Conservation (phyloP, 169 alveolate genomes). For the Hammondia hammondi region DNA sequence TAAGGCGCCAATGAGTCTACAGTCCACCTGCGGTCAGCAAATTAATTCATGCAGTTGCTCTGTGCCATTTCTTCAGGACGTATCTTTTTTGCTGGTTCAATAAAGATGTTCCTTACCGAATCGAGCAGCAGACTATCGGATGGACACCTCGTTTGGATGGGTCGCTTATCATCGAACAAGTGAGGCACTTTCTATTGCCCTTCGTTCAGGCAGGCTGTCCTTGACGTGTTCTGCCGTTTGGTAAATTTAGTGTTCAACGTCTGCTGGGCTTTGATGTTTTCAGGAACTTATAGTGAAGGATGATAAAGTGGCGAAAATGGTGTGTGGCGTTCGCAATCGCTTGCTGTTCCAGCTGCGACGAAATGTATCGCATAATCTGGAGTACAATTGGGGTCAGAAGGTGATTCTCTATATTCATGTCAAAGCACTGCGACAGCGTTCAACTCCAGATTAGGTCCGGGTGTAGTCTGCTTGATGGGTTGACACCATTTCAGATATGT, state of each 20-base stretch:
- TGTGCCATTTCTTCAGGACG: slow-evolving; percentile 46
- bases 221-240: not conserved
- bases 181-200: not conserved
- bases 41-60: not conserved
- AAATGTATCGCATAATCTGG: slow-evolving; percentile 63
- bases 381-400: slow-evolving; percentile 65
- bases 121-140: slow-evolving; percentile 71
- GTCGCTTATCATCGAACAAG: slow-evolving; percentile 68
- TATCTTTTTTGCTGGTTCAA: slow-evolving; percentile 73
- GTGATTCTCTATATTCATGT: slow-evolving; percentile 63
- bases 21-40: too few relatives aligned
- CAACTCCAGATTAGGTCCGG: not conserved
- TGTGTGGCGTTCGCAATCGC: slow-evolving; percentile 72
- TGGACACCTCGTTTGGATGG: slow-evolving; percentile 70
- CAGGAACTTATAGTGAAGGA: slow-evolving; percentile 68
- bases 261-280: not conserved
- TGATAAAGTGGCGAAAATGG: slow-evolving; percentile 70
- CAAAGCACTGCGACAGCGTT: slow-evolving; percentile 32
- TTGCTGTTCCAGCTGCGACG: slow-evolving; percentile 69
- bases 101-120: slow-evolving; percentile 72
- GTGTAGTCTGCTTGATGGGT: too few relatives aligned
- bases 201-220: not conserved
- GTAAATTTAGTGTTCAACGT: not conserved
- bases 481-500: too few relatives aligned
- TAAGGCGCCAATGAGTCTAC: too few relatives aligned